Evolutionary conservation across 306 rosid species (phyloP), one percentile per base, ranked within the genome.

Genomic region (Cucurbita moschata): DNA sequence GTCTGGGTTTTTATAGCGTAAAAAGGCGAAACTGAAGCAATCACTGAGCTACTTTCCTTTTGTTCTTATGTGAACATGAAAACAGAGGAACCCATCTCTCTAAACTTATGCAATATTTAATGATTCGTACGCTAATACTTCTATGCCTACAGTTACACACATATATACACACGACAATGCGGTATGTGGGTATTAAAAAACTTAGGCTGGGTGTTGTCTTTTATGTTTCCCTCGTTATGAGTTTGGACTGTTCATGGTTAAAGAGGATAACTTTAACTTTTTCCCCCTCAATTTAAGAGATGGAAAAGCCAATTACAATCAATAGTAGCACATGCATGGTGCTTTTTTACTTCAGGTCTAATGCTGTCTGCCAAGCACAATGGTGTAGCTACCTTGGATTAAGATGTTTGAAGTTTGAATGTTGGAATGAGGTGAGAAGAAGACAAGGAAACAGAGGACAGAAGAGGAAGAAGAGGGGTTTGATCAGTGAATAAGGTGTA

Each of bases 1-100:
- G 83, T 82, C 73, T 70, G 80, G 77, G 78, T 59, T 81, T 86
- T 86, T 87, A 86, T 86, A 80, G 90, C 64, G 73, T 37, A 47
- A 77, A 83, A 49, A 49, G 12, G 19, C 12, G 10, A n/a, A 18
- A 65, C 43, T 19, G 52, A 18, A 10, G 42, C 15, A 64, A 56
- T 21, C 38, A 8, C 53, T 8, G 51, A 66, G 38, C 82, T 61
- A 58, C 78, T 74, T 55, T 82, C 62, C 70, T 23, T 73, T 70
- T 90, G 85, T 85, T 85, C 16, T 84, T 21, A 46, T 76, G 69
- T 81, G 79, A 63, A 64, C 46, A 62, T 59, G 49, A 64, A 67
- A 69, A 40, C 57, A 43, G 23, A 18, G 42, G 66, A 69, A 37
- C 73, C 51, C 55, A 73, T 42, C 59, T 30, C 23, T 77, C 5